phyloP scores from a whole-genome alignment of 129 eudicot species.

The Flaveria bidentis region DNA sequence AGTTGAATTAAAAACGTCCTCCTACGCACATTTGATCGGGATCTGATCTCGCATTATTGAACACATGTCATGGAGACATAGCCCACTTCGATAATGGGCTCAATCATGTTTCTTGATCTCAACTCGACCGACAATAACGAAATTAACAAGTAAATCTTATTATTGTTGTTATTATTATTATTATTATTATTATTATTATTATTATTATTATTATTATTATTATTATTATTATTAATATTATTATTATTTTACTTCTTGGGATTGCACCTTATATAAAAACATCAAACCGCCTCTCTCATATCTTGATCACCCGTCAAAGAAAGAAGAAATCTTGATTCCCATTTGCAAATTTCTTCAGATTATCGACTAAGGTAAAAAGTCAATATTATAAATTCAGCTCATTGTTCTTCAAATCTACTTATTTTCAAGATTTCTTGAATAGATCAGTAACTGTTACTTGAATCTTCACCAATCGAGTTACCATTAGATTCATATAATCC shows the following conservation, averaged over 20 bases:
- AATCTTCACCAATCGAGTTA: constrained; percentile 17
- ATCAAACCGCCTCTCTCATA: constrained; percentile 14
- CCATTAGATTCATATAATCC: neutral
- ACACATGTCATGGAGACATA: constrained; percentile 10
- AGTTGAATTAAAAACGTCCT: no score
- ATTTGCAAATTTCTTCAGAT: constrained; percentile 10
- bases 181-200: neutral
- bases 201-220: neutral
- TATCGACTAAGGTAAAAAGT: constrained; percentile 24
- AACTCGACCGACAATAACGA: constrained; percentile 12
- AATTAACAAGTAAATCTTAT: neutral
- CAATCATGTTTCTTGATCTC: constrained; percentile 17
- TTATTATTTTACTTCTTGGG: constrained; percentile 21
- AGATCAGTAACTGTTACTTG: constrained; percentile 2
- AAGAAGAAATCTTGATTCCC: constrained; percentile 26
- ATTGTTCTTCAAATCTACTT: constrained; percentile 13
- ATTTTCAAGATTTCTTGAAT: constrained; percentile 22
- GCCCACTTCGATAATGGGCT: constrained; percentile 41
- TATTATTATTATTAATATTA: neutral
- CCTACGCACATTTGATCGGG: no score
- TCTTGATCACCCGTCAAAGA: constrained; percentile 34
- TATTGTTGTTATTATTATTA: no score
- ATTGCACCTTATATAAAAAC: constrained; percentile 9
- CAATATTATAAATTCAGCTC: constrained; percentile 15
- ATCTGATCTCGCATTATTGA: no score